phyloP scores from a whole-genome alignment of 176 grass and related monocot genomes.

The Cenchrus purpureus region DNA sequence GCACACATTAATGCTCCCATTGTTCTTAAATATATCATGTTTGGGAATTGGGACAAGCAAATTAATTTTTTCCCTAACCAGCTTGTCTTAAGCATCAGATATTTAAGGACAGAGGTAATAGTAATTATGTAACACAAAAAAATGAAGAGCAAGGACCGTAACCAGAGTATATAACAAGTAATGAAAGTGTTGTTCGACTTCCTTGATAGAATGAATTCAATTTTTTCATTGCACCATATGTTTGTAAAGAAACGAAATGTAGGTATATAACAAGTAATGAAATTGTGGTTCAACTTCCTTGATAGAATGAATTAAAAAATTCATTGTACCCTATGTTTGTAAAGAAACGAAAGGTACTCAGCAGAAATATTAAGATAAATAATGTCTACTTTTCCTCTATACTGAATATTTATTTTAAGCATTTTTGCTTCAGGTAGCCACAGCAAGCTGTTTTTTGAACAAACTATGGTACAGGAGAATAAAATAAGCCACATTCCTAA shows the following conservation, averaged over 20 bases:
- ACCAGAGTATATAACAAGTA: neutral
- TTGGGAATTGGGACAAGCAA: no score
- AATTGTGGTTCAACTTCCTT: no score
- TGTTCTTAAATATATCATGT: no score
- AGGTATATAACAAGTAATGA: no score
- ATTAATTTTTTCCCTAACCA: no score
- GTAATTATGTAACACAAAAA: neutral
- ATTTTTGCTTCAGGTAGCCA: neutral
- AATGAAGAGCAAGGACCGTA: neutral
- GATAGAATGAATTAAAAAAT: no score
- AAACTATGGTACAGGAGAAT: neutral
- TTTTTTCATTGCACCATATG: neutral
- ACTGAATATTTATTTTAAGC: conserved; percentile 3
- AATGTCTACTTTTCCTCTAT: neutral
- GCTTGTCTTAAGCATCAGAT: no score
- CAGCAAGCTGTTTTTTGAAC: neutral
- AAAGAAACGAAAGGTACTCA: neutral
- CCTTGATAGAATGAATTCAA: neutral
- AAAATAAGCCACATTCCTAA: neutral
- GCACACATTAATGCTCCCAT: neutral
- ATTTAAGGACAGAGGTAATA: no score
- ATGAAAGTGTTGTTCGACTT: neutral
- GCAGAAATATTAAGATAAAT: conserved; percentile 1
- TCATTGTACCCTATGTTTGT: no score
- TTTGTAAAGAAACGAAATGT: neutral